Percentiles rank a stretch among this genome's conserved stretches.
Conservation (phyloP, 768 basidiomycete genomes). For the Mycena indigotica region DNA sequence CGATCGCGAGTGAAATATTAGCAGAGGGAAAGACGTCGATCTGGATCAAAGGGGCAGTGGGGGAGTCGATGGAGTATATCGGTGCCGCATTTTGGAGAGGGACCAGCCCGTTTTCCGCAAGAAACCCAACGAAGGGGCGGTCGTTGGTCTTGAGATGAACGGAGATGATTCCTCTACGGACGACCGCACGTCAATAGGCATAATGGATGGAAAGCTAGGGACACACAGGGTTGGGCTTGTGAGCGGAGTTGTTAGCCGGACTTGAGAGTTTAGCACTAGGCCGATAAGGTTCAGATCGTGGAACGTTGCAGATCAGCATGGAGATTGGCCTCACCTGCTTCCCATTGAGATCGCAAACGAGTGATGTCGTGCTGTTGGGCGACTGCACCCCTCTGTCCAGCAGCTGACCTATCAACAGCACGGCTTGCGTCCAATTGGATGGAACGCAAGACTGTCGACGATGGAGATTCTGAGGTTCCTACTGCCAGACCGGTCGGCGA, state of each 20-base stretch:
- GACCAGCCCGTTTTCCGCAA: constrained; percentile 16
- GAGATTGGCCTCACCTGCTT: too few species aligned
- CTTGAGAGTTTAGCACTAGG: background rate
- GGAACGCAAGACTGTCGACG: background rate
- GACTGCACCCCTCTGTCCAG: background rate
- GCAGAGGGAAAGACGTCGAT: constrained; percentile 14
- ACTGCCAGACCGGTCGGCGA: background rate
- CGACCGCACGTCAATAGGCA: background rate
- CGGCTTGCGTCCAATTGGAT: background rate
- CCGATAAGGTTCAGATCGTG: too few species aligned
- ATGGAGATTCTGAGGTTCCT: background rate
- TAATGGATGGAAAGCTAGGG: background rate
- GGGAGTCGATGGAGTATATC: constrained; percentile 13
- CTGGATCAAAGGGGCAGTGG: constrained; percentile 10
- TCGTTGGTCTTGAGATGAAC: constrained; percentile 9
- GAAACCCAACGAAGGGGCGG: constrained; percentile 21
- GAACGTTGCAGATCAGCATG: too few species aligned
- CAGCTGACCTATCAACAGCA: background rate
- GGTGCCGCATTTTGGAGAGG: constrained; percentile 5
- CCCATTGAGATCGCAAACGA: constrained; percentile 7
- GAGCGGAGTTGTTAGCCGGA: background rate
- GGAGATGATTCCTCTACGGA: constrained; percentile 19
- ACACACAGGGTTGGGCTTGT: background rate
- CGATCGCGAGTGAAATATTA: background rate
- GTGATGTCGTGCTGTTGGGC: constrained; percentile 2